phyloP scores from a whole-genome alignment of 768 basidiomycete species.

The Leccinum variicolor region DNA sequence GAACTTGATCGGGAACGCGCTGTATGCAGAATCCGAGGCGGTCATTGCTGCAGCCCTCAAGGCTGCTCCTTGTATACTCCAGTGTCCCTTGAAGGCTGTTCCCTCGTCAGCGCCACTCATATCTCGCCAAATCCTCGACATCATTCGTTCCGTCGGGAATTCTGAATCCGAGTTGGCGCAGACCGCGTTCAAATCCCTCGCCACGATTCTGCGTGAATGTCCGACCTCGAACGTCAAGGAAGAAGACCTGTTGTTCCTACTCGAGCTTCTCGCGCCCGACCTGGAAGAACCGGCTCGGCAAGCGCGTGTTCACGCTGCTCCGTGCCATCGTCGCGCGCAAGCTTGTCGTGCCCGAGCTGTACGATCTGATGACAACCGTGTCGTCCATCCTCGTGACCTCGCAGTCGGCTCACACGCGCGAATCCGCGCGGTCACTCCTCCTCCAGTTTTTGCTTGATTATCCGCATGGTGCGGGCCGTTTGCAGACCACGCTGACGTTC shows the following conservation, averaged over 20 bases:
- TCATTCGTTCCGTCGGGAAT: constrained; percentile 77
- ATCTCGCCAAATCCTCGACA: constrained; percentile 77
- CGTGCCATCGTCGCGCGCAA: constrained; percentile 88
- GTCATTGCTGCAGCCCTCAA: constrained; percentile 77
- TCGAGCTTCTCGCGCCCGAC: constrained; percentile 85
- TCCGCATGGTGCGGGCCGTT: constrained; percentile 89
- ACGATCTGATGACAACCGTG: constrained; percentile 93
- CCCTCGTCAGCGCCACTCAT: constrained; percentile 77
- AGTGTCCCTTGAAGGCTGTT: constrained; percentile 77
- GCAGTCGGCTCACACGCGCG: constrained; percentile 88
- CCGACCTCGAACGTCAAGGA: constrained; percentile 80
- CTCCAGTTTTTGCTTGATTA: constrained; percentile 97
- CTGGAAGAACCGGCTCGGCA: constrained; percentile 88
- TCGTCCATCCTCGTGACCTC: constrained; percentile 91
- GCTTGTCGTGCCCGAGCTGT: constrained; percentile 93
- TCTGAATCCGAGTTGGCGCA: constrained; percentile 91
- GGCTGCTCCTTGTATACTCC: constrained; percentile 74
- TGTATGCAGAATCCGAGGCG: constrained; percentile 77
- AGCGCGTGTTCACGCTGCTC: constrained; percentile 82
- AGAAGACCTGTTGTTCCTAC: constrained; percentile 80
- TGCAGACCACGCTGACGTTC: constrained; percentile 86
- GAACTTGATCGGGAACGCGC: constrained; percentile 81
- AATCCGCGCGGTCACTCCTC: constrained; percentile 82
- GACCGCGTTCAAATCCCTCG: constrained; percentile 81
- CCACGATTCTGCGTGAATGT: constrained; percentile 84